A percentile compares a stretch with the other conserved stretches of the same genome.
phyloP scores from a whole-genome alignment of 2,329 filamentous ascomycete species.

The Trichoderma lentiforme region DNA sequence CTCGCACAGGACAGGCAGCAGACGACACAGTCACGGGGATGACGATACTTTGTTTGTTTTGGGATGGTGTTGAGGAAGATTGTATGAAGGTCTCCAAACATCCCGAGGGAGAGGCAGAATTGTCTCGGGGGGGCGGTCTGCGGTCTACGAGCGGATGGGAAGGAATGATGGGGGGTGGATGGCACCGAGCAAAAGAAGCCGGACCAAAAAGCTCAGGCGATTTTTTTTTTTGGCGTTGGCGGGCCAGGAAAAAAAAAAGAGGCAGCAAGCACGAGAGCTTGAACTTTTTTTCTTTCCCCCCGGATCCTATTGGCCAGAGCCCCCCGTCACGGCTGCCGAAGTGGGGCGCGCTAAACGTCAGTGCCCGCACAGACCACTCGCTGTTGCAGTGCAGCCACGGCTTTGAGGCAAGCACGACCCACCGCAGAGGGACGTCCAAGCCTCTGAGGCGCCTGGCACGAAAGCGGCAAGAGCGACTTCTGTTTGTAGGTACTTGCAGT shows the following conservation, averaged over 20 bases:
- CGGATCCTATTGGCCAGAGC: slow-evolving; percentile 33
- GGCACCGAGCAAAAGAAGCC: slow-evolving; percentile 9
- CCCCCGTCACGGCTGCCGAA: slow-evolving; percentile 35
- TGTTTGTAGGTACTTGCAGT: background rate
- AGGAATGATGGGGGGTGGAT: slow-evolving; percentile 13
- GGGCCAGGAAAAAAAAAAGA: slow-evolving; percentile 21
- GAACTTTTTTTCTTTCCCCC: slow-evolving; percentile 36
- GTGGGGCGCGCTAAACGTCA: slow-evolving; percentile 33
- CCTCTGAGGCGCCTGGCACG: background rate
- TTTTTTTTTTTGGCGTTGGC: slow-evolving; percentile 25
- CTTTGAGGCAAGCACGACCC: slow-evolving; percentile 14
- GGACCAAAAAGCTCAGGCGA: slow-evolving; percentile 24
- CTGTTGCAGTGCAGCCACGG: slow-evolving; percentile 17
- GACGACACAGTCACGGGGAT: background rate
- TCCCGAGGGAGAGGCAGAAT: slow-evolving; percentile 21
- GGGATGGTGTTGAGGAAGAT: slow-evolving; percentile 1
- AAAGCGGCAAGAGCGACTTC: slow-evolving; percentile 11
- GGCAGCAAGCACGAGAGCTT: slow-evolving; percentile 35
- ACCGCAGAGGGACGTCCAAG: background rate
- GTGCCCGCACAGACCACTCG: slow-evolving; percentile 24
- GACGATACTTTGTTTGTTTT: slow-evolving; percentile 15
- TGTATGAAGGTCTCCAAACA: slow-evolving; percentile 14
- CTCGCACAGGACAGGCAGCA: slow-evolving; percentile 9
- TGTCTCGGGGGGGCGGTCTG: slow-evolving; percentile 28
- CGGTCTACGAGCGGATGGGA: slow-evolving; percentile 22